Evolutionary conservation across 2,329 filamentous ascomycete genomes (phyloP), one percentile per base, ranked within the genome.

Genomic region (Tricladium varicosporioides): DNA sequence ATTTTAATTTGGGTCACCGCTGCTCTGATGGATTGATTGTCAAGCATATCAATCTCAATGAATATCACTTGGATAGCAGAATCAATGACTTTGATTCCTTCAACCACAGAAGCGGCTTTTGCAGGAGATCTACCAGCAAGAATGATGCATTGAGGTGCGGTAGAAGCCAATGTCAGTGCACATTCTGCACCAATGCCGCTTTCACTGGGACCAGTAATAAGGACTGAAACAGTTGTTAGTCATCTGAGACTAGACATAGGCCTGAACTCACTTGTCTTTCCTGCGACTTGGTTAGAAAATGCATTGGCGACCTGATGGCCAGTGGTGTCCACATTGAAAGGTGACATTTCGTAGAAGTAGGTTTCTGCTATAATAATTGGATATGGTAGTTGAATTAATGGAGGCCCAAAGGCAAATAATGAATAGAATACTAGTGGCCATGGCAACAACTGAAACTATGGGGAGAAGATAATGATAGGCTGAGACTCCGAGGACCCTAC

Each of bases 1-100:
- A 55, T 40, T 11, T 71, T 72, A 4, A 78, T 69, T 9, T 69
- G 66, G 0, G 60, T 64, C 1, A 75, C 76, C 0, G 76, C 74
- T 1, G 63, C 55, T 14, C 77, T 72, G 2, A 80, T 70, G 0
- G 70, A 70, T 2, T 71, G 67, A 32, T 75, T 62, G 14, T 73
- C 76, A n/a, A 67, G 67, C 9, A 79, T 71, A 43, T 78, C 74
- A 19, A 66, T 27, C 5, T 57, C 44, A 13, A 67, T 51, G 36
- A 65, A 63, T 1, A 15, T 18, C 5, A 60, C 53, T 18, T 46
- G 27, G 19, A 64, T 60, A 3, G 40, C 49, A 2, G 61, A 51
- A 7, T 62, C 56, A 10, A 58, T 15, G 1, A 49, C 48, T 9
- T 22, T 45, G 15, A 63, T 65, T 5, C 58, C 40, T 19, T 56